Percentiles rank a stretch among this genome's conserved stretches.
Evolutionary conservation across 2,329 filamentous ascomycete species (phyloP).

Genomic region (Coniochaeta sp.): DNA sequence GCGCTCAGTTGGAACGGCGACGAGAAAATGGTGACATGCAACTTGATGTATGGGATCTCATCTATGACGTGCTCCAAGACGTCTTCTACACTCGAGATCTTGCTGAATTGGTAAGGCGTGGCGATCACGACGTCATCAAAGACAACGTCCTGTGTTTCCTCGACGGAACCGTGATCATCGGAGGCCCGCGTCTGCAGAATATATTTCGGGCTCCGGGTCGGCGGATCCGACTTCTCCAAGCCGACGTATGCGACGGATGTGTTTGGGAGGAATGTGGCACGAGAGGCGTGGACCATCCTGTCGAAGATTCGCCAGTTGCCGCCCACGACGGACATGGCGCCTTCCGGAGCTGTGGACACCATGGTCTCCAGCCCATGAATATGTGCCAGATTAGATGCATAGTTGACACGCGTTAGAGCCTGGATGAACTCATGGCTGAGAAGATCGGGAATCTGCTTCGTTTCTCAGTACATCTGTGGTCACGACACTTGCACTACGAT

Average conservation of each 20-base stretch:
- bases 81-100: conserved; percentile 39
- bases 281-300: conserved; percentile 63
- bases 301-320: conserved; percentile 95
- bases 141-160: conserved; percentile 34
- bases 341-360: conserved; percentile 84
- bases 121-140: conserved; percentile 83
- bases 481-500: not conserved
- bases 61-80: conserved; percentile 68
- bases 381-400: conserved; percentile 77
- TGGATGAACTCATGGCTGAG: conserved; percentile 83
- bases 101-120: conserved; percentile 72
- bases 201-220: conserved; percentile 36
- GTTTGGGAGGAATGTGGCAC: conserved; percentile 55
- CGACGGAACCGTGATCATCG: conserved; percentile 10
- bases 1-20: conserved; percentile 68
- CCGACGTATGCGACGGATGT: conserved; percentile 58
- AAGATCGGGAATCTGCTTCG: conserved; percentile 44
- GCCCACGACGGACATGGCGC: conserved; percentile 69
- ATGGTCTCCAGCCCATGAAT: conserved; percentile 89
- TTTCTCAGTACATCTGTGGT: not conserved
- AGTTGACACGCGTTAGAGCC: conserved; percentile 88
- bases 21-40: conserved; percentile 87
- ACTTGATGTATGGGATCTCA: conserved; percentile 72
- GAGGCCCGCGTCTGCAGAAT: conserved; percentile 29
- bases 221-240: conserved; percentile 34